Evolutionary conservation across 202 grass and related monocot genomes (phyloP), one percentile per base, ranked within the genome.

Genomic region (Eragrostis tef): DNA sequence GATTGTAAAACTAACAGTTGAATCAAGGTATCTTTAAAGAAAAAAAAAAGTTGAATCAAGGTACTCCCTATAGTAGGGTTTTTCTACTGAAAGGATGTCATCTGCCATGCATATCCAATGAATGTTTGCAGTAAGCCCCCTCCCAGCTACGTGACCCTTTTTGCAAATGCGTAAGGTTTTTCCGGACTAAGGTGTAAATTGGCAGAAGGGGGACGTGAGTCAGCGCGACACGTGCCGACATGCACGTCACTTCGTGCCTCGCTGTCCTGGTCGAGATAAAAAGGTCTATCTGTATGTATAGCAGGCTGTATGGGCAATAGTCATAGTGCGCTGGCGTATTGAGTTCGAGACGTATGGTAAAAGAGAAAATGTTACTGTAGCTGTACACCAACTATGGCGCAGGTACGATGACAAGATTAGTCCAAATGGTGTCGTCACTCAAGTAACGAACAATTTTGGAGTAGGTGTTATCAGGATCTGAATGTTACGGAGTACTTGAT

Each of bases 141-240:
- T 13, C 12, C 50, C 5, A 47, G 0, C 16, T 1, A 45, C 15
- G 2, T 21, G 60, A 19, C 0, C 49, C 41, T 49, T 0, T 1
- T 14, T 5, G 27, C n/a, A 3, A 75, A 67, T 58, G 21, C 31
- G 4, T 2, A 21, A 57, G 6, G 10, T 31, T 14, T 61, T 0
- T 7, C 0, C 7, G 57, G 84, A 26, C 43, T 27, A 10, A 42
- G 22, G 10, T 64, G 41, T 29, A 80, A 80, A 74, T 0, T 4
- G 1, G 5, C 44, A n/a, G 47, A 45, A 21, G 74, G 1, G n/a
- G 59, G 41, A 51, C 39, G 53, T 81, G 25, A 74, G 44, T 70
- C 84, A 86, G 71, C 51, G 44, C 49, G 66, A 77, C 72, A 87
- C 72, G 79, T 87, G 78, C 78, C 71, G 31, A 82, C 78, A 82